Evolutionary conservation across 208 protist genomes (phyloP).

Genomic region (Blastocrithidia nonstop): DNA sequence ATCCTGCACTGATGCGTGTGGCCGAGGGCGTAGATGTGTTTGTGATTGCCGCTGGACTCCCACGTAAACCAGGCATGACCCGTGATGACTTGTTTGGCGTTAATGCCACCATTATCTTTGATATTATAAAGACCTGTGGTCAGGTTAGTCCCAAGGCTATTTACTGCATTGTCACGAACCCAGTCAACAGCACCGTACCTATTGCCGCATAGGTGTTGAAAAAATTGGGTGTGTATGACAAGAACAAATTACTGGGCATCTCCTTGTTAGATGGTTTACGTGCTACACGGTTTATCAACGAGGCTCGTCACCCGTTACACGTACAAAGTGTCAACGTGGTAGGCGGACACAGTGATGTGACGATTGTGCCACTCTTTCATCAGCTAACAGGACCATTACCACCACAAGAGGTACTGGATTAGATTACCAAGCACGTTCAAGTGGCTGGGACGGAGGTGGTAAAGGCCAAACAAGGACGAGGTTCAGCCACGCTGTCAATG

Average conservation of each 20-base stretch:
- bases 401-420: constrained; percentile 25
- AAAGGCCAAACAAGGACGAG: constrained; percentile 89
- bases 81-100: constrained; percentile 94
- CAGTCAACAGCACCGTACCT: constrained; percentile 93
- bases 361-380: constrained; percentile 88
- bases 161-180: constrained; percentile 91
- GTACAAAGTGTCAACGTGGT: constrained; percentile 76
- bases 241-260: constrained; percentile 80
- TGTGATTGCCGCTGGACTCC: constrained; percentile 90
- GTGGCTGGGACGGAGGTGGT: constrained; percentile 92
- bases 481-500: constrained; percentile 95
- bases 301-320: constrained; percentile 27
- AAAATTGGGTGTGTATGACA: constrained; percentile 83
- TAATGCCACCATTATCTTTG: constrained; percentile 89
- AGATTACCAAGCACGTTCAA: constrained; percentile 84
- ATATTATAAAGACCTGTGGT: constrained; percentile 76
- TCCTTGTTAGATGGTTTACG: constrained; percentile 88
- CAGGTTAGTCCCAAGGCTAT: constrained; percentile 77
- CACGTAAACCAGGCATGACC: constrained; percentile 94
- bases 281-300: constrained; percentile 85
- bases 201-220: constrained; percentile 88
- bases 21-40: constrained; percentile 83
- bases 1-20: constrained; percentile 42
- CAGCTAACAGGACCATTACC: constrained; percentile 45
- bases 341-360: constrained; percentile 91